Base-by-base conservation (phyloP, 2,329 filamentous ascomycete genomes). In the Diplocarpon rosae region DNA sequence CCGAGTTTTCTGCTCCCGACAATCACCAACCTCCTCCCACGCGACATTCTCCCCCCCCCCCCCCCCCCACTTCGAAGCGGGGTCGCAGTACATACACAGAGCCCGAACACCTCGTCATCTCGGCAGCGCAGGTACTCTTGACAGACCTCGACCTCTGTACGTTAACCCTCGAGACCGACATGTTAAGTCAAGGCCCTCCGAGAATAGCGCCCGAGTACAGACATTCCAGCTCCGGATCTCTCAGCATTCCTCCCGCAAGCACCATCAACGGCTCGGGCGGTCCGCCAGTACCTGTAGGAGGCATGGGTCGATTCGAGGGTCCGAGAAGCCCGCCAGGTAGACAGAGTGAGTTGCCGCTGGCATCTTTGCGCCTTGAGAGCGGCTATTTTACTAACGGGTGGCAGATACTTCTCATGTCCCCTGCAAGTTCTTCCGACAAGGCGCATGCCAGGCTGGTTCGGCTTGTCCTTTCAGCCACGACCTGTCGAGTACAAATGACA, bases 341-440 rank as follows among this genome's bases (percentile, higher is more conserved):
- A 71, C 58, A 60, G 46, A 60, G 58, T 60, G 47, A 72, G 37
- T 52, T n/a, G n/a, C 17, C 11, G n/a, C 16, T 14, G 10, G 12
- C 45, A 29, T 15, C 15, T 17, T 34, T 17, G 35, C 37, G 12
- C n/a, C 27, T 15, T 17, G n/a, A 29, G 13, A 30, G 12, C 30
- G 16, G 33, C 20, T 20, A 10, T 39, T 11, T 37, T 47, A 38
- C 47, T 55, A 30, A 53, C 46, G 31, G 34, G 24, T 41, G 45
- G 37, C 52, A 95, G 90, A 95, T 66, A 95, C 92, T 14, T 84
- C 89, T 50, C 92, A 96, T 69, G 92, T 98, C 36, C 92, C 92
- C 32, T 98, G 92, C 83, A 96, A 96, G 73, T 98, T 98, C 83
- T 98, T 92, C 67, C 82, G 88, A 43, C 87, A 95, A 69, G 89